Evolutionary conservation across 805 yeast genomes (phyloP), one percentile per base, ranked within the genome.

Genomic region (Wickerhamomyces bisporus): DNA sequence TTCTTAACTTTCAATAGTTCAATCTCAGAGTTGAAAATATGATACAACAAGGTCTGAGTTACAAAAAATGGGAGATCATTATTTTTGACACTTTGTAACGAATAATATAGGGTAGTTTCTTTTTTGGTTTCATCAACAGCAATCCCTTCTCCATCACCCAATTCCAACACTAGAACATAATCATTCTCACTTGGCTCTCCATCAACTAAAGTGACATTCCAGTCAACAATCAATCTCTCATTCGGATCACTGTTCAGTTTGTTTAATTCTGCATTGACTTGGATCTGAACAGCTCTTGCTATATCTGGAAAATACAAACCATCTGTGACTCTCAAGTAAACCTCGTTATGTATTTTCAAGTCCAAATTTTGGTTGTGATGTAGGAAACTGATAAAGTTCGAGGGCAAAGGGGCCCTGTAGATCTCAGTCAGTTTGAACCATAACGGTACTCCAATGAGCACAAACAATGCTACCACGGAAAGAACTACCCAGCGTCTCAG

Each of bases 291-390:
- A 1, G 83, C 87, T 30, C 66, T 66, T 2, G 70, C 73, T 15
- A 87, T 52, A 55, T 87, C 95, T 0, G 91, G 89, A 47, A 80
- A 79, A 14, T 61, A 57, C 45, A 77, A 68, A 1, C 73, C 74
- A 10, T 68, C 67, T 2, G 54, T 53, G 3, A 58, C 48, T n/a
- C 59, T 57, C 17, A 68, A 47, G 34, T 60, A 66, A 4, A 74
- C 62, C 0, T 76, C 77, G 6, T 75, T 62, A 3, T 50, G 59
- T 30, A 76, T 37, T 18, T 57, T 57, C 2, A 75, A 43, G 48
- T 75, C 80, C 17, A 58, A 47, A 31, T 68, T 57, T 11, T 68
- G 71, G 34, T 66, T 50, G 8, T 59, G 57, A n/a, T 58, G 58
- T 17, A 67, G 43, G 6, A 58, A 46, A 20, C 50, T 39, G 34